Evolutionary conservation across 2,329 filamentous ascomycete species (phyloP), one percentile per base, ranked within the genome.

Genomic region (Arthrobotrys megalospora): DNA sequence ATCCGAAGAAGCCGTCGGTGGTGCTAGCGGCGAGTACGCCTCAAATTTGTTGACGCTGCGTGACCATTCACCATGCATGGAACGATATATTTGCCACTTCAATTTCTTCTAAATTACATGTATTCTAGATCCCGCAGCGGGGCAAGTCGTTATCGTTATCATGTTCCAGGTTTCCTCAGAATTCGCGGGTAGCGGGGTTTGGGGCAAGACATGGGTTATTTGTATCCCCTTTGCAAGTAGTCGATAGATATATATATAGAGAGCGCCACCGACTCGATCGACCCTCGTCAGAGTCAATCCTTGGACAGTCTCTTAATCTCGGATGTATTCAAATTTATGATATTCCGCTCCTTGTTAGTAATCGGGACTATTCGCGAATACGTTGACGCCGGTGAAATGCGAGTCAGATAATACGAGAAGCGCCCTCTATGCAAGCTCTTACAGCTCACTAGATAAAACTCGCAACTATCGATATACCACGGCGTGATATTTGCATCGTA

Each of bases 11-110:
- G 5, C 16, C 36, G 6, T 14, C 10, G 5, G 41, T 6, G 12
- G n/a, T 41, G 2, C 36, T 28, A 19, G 6, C 11, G 34, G 34
- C 19, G 11, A 12, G 14, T 7, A 60, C 55, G 36, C 36, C 55
- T 43, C 55, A 28, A 2, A 43, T 41, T 12, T 24, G 16, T 28
- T 32, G 14, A 28, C 8, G 6, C 19, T 60, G 36, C 21, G 34
- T 41, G 36, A 14, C 36, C 11, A 60, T 60, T 60, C 55, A 58
- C 8, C 52, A 58, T 58, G 52, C 52, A 58, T 38, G 19, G 32
- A 58, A 12, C 1, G 12, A 38, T 19, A 21, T 10, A 38, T 41
- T 58, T 60, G 55, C 55, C 55, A 41, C 55, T 10, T 19, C 28
- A 21, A 60, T 19, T 19, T 19, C 16, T 58, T 32, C 16, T 43